Base-by-base conservation (phyloP, 495 filamentous ascomycete species). In the Astrocystis sublimbata region DNA sequence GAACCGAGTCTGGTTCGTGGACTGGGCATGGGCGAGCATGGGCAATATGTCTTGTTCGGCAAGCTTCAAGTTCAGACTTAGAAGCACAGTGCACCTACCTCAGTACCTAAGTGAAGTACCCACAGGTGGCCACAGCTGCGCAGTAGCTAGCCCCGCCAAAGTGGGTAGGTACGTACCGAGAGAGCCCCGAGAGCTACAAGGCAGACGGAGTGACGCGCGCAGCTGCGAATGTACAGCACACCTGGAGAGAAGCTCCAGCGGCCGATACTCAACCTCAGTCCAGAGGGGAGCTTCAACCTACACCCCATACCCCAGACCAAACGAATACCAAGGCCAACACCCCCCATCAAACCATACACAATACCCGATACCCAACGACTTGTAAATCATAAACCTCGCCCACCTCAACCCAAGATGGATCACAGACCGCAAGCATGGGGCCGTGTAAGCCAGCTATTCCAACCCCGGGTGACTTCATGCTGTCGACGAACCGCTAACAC, bases 391-490 rank as follows among this genome's bases (percentile, higher is more conserved):
- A 47, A n/a, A 50, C 21, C 30, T 53, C 30, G 1, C 5, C 47
- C 41, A n/a, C 40, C 28, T 49, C 13, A 60, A 42, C 40, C 55
- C 51, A 65, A 35, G 60, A 98, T 98, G 93, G 93, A 97, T 76
- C 93, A 98, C 79, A 85, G 91, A 73, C 93, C 93, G 61, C 90
- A 96, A 86, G 88, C 88, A 68, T 98, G 93, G 93, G 93, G 93
- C 73, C 89, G 93, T 78, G 94, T 97, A 91, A 66, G 72, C 69
- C 43, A 70, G 58, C 63, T 75, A 69, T n/a, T n/a, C n/a, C 73
- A 73, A 62, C 52, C 36, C 51, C 41, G n/a, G 6, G 45, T 40
- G 26, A 36, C 36, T 36, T 41, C 49, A 41, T 41, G 19, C 5
- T 4, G 26, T 10, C 52, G 4, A 15, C 2, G 40, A 31, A 13